phyloP scores from a whole-genome alignment of 2,329 filamentous ascomycete genomes.

The Botrytis porri region DNA sequence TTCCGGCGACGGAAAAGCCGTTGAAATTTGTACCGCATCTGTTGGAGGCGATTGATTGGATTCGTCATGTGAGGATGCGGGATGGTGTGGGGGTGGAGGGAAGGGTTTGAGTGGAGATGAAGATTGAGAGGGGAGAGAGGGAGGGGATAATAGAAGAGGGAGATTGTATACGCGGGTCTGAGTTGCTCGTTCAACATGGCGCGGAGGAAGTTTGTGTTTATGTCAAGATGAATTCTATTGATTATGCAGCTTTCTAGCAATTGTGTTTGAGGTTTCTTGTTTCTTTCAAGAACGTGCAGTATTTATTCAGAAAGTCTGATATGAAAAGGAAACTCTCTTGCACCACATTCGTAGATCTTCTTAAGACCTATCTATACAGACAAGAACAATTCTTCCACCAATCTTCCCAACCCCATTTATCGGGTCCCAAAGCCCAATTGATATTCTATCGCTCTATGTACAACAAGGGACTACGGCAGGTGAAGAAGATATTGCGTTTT shows the following conservation, averaged over 20 bases:
- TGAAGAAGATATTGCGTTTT: neutral
- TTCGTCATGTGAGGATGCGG: neutral
- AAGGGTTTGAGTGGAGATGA: neutral
- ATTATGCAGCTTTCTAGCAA: neutral
- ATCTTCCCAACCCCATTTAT: neutral
- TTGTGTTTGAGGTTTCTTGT: neutral
- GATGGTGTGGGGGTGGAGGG: neutral
- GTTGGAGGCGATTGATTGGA: constrained; percentile 3
- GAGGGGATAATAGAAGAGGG: neutral
- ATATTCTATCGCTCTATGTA: neutral
- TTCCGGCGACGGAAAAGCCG: constrained; percentile 4
- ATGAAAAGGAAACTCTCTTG: neutral
- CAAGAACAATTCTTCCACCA: neutral
- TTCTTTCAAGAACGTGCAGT: too few relatives aligned
- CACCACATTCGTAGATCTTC: neutral
- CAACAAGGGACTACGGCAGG: neutral
- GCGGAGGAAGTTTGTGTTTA: neutral
- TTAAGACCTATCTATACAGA: neutral
- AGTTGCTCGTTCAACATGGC: neutral
- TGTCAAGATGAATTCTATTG: neutral
- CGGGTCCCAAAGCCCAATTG: neutral
- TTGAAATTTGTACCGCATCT: neutral
- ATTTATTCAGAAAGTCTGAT: neutral
- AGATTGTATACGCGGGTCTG: neutral
- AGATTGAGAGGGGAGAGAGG: too few relatives aligned